These are phyloP conservation scores for Monilinia polystroma DNA, from an alignment of 2,329 filamentous ascomycete species.

Conservation along the genomic window DNA sequence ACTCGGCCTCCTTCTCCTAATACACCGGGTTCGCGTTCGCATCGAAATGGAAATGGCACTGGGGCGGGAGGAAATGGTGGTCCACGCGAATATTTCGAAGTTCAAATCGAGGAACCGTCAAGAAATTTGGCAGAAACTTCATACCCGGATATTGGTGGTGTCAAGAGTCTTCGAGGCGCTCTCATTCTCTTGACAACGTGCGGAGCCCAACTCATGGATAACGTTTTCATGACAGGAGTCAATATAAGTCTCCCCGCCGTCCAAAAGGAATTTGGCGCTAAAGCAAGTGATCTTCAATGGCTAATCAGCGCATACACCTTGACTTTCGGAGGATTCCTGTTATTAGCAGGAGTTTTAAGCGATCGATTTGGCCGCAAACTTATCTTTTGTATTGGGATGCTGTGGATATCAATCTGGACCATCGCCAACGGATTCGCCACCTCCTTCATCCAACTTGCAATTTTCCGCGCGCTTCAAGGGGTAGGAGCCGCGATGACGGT, in stretches of 20 bases:
- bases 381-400: conserved; percentile 43
- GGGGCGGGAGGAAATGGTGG: background rate
- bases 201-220: conserved; percentile 46
- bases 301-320: conserved; percentile 46
- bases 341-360: conserved; percentile 38
- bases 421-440: conserved; percentile 44
- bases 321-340: conserved; percentile 43
- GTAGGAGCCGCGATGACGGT: conserved; percentile 49
- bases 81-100: conserved; percentile 4
- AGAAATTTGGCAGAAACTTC: background rate
- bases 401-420: conserved; percentile 42
- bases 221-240: conserved; percentile 47
- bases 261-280: conserved; percentile 42
- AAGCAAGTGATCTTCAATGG: conserved; percentile 44
- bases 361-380: conserved; percentile 42
- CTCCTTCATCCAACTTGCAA: conserved; percentile 46
- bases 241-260: conserved; percentile 46
- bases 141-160: conserved; percentile 33
- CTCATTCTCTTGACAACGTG: conserved; percentile 45
- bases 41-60: background rate
- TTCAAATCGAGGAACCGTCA: conserved; percentile 10
- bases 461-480: conserved; percentile 49
- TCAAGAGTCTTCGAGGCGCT: conserved; percentile 43
- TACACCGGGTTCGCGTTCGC: background rate
- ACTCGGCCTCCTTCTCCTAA: conserved; percentile 25